These are phyloP conservation scores for Boletus rubescentipes DNA, from an alignment of 768 basidiomycete species.

Conservation along the genomic window DNA sequence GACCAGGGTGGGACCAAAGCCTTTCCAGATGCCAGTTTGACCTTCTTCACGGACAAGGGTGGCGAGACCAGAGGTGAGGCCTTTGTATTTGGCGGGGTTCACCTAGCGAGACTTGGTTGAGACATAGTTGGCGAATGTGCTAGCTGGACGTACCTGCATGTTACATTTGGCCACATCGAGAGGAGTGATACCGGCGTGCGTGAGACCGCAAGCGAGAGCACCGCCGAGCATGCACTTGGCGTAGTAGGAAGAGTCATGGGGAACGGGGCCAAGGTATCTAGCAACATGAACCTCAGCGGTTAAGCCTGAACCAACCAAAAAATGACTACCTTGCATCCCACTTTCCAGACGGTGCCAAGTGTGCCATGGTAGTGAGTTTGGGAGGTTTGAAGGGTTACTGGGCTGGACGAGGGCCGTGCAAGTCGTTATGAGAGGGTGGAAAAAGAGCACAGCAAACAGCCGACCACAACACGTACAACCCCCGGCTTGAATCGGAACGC, in stretches of 20 bases:
- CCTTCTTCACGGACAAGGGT: slow-evolving; percentile 80
- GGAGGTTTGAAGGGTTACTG: slow-evolving; percentile 26
- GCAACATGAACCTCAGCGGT: slow-evolving; percentile 5
- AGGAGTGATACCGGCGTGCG: slow-evolving; percentile 85
- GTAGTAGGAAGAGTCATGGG: slow-evolving; percentile 76
- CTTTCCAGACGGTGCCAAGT: slow-evolving; percentile 51
- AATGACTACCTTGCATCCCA: slow-evolving; percentile 68
- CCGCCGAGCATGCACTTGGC: slow-evolving; percentile 87
- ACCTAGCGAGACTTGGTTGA: slow-evolving; percentile 46
- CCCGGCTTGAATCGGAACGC: slow-evolving; percentile 13
- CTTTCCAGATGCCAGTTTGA: slow-evolving; percentile 87
- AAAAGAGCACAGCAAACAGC: slow-evolving; percentile 6
- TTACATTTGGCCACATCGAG: slow-evolving; percentile 90
- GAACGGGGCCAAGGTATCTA: slow-evolving; percentile 69
- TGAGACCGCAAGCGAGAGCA: slow-evolving; percentile 82
- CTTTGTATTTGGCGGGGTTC: slow-evolving; percentile 71
- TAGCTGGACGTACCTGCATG: slow-evolving; percentile 67
- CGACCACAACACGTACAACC: slow-evolving; percentile 6
- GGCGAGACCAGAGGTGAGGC: slow-evolving; percentile 58
- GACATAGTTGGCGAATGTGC: too few species aligned
- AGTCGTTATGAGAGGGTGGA: slow-evolving; percentile 23
- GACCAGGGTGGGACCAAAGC: slow-evolving; percentile 88
- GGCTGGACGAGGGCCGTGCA: slow-evolving; percentile 16
- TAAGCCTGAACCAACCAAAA: neutral
- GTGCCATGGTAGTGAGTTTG: slow-evolving; percentile 45